These are phyloP conservation scores for Solanum dulcamara DNA, from an alignment of 257 asterid species.

Conservation along the genomic window DNA sequence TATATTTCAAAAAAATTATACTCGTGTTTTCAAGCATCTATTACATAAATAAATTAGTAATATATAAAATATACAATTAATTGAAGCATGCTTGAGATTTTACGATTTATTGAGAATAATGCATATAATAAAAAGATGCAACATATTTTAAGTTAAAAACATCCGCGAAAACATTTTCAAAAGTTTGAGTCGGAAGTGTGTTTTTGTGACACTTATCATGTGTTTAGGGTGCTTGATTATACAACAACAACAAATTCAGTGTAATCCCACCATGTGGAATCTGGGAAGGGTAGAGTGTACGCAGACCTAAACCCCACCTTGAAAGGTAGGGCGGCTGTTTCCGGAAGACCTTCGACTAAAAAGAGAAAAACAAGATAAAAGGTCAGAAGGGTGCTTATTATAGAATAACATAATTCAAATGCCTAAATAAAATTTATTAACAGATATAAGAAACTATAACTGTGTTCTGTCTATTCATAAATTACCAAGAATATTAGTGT, in stretches of 20 bases:
- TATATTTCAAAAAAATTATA: background rate
- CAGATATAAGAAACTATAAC: background rate
- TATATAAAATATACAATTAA: background rate
- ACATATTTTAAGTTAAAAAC: background rate
- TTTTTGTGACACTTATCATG: background rate
- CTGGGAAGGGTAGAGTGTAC: no score
- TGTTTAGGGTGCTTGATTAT: background rate
- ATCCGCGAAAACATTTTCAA: background rate
- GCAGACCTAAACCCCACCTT: no score
- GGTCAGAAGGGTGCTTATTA: no score
- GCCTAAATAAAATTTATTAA: background rate
- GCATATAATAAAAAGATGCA: background rate
- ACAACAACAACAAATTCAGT: no score
- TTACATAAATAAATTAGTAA: background rate
- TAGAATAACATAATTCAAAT: accelerated
- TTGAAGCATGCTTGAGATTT: background rate
- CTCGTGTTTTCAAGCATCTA: background rate
- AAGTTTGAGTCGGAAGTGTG: background rate
- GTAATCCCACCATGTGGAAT: no score
- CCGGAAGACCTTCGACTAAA: no score
- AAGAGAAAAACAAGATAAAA: no score
- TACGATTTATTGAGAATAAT: background rate
- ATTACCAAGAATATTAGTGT: background rate
- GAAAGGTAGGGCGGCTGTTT: no score
- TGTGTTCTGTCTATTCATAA: background rate